Evolutionary conservation across 345 rosid species (phyloP).

Genomic region (Eucalyptus fibrosa): DNA sequence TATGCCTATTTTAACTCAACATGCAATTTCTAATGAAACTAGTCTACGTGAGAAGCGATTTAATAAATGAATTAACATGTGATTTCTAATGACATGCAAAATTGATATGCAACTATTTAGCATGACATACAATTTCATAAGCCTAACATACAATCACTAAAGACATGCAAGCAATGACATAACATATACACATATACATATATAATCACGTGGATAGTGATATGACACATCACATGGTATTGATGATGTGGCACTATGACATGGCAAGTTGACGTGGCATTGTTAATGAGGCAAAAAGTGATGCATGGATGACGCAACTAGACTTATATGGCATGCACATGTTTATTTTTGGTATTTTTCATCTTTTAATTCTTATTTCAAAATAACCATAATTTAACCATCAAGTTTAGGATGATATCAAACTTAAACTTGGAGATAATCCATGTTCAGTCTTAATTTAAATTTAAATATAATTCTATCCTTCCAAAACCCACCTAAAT

Average conservation of each 20-base stretch:
- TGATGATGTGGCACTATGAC: background rate
- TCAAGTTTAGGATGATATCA: background rate
- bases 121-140: background rate
- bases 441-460: background rate
- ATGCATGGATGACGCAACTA: background rate
- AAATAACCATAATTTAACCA: background rate
- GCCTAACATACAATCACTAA: background rate
- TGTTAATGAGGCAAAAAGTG: background rate
- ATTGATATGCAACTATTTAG: background rate
- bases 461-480: background rate
- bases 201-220: background rate
- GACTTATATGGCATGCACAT: background rate
- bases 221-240: background rate
- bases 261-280: background rate
- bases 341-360: too few relatives aligned
- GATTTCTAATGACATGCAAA: background rate
- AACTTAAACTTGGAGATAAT: background rate
- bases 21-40: background rate
- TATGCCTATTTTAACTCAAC: background rate
- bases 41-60: background rate
- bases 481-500: background rate
- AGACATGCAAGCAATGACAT: background rate
- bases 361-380: background rate
- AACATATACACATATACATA: too few relatives aligned
- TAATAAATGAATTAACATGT: background rate